Evolutionary conservation across 495 filamentous ascomycete species (phyloP).

Genomic region (Evernia prunastri): DNA sequence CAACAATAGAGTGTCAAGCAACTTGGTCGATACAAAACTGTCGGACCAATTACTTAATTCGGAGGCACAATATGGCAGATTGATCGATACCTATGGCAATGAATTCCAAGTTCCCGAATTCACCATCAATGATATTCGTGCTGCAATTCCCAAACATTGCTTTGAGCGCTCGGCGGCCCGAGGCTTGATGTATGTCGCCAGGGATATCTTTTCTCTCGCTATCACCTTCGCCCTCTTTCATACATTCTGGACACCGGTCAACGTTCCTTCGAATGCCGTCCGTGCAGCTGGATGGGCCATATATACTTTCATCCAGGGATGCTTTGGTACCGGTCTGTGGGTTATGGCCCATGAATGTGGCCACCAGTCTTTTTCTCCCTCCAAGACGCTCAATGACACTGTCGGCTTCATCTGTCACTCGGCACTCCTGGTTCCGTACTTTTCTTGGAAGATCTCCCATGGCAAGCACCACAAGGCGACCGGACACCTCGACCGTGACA

Average conservation of each 20-base stretch:
- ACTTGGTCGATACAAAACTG: conserved; percentile 7
- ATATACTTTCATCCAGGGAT: conserved; percentile 61
- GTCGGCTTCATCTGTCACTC: conserved; percentile 82
- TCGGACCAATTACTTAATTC: background rate
- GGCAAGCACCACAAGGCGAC: conserved; percentile 95
- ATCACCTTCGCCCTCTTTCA: conserved; percentile 57
- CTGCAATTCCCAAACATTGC: conserved; percentile 57
- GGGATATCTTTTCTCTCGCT: conserved; percentile 51
- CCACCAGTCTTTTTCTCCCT: conserved; percentile 76
- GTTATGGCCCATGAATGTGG: conserved; percentile 70
- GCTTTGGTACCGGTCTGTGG: conserved; percentile 62
- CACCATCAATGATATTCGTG: conserved; percentile 64
- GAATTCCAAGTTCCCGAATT: conserved; percentile 65
- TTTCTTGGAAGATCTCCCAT: conserved; percentile 90
- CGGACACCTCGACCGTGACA: conserved; percentile 90
- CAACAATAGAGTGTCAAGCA: conserved; percentile 3
- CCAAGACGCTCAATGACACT: conserved; percentile 74
- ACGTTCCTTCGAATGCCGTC: conserved; percentile 45
- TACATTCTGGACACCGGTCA: conserved; percentile 59
- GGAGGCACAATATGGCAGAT: background rate
- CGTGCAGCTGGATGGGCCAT: conserved; percentile 49
- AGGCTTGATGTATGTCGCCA: conserved; percentile 57
- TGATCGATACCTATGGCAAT: conserved; percentile 62
- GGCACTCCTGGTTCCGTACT: conserved; percentile 76
- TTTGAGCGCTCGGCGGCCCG: conserved; percentile 56